A percentile compares a stretch with the other conserved stretches of the same genome.
Evolutionary conservation across 73 alveolate genomes (phyloP).

Genomic region (Blepharisma japonicum): DNA sequence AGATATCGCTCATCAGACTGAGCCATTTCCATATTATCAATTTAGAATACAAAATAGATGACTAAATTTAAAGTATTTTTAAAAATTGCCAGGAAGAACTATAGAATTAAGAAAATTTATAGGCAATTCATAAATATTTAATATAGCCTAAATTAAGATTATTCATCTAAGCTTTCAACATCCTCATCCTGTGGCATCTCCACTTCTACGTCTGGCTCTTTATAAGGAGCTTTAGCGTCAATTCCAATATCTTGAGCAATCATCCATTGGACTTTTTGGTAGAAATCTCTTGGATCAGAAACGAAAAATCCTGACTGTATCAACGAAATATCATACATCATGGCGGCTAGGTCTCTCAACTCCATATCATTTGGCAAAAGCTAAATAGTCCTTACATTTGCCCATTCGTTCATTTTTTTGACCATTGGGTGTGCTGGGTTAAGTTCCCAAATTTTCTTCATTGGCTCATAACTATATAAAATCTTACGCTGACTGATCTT

Average conservation of each 20-base stretch:
- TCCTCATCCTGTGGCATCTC: constrained; percentile 64
- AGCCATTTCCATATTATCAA: no score
- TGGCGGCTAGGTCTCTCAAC: constrained; percentile 59
- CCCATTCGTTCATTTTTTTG: constrained; percentile 70
- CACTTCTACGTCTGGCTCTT: constrained; percentile 67
- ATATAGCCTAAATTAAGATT: no score
- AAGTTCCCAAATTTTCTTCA: constrained; percentile 91
- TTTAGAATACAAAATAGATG: no score
- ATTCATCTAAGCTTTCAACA: constrained; percentile 29
- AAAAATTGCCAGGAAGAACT: no score
- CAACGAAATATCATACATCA: constrained; percentile 71
- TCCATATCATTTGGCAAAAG: constrained; percentile 58
- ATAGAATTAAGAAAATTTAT: no score
- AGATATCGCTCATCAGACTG: no score
- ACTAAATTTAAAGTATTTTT: no score
- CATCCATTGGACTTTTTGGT: constrained; percentile 56
- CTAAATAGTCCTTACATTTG: constrained; percentile 37
- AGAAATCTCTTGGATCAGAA: constrained; percentile 64
- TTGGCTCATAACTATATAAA: constrained; percentile 56
- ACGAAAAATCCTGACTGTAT: constrained; percentile 76
- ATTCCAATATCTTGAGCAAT: constrained; percentile 66
- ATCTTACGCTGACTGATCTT: constrained; percentile 68
- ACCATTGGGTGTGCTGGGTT: constrained; percentile 97
- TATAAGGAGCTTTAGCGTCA: constrained; percentile 61
- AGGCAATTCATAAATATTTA: no score